A percentile compares a stretch with the other conserved stretches of the same genome.
phyloP scores from a whole-genome alignment of 2,329 filamentous ascomycete genomes.

The Fusarium agapanthi region DNA sequence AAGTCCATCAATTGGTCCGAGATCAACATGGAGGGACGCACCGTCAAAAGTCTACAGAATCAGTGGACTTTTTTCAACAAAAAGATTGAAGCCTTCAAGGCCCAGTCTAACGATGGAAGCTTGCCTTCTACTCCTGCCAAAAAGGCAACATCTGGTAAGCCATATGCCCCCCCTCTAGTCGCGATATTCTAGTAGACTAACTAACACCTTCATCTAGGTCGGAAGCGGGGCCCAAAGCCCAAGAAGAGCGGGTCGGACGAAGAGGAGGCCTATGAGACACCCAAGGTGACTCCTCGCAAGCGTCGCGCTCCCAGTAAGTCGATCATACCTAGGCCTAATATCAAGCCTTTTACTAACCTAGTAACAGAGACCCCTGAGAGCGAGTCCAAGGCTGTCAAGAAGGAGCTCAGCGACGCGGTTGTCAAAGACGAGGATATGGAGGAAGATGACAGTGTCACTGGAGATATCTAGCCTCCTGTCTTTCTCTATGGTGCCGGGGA shows the following conservation, averaged over 20 bases:
- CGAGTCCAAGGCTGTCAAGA: constrained; percentile 29
- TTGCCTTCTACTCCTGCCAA: constrained; percentile 26
- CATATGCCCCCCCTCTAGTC: neutral
- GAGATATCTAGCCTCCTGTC: neutral
- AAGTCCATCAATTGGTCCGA: constrained; percentile 48
- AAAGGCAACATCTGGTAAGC: constrained; percentile 35
- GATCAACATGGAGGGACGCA: constrained; percentile 50
- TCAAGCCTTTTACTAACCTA: neutral
- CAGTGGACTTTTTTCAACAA: constrained; percentile 51
- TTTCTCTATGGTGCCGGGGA: neutral
- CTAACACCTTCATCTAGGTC: constrained; percentile 20
- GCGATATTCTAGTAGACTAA: neutral
- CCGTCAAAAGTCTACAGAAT: constrained; percentile 49
- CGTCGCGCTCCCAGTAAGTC: constrained; percentile 27
- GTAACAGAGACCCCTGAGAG: constrained; percentile 19
- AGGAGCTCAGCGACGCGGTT: constrained; percentile 11
- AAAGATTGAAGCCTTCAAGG: constrained; percentile 48
- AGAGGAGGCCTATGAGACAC: neutral
- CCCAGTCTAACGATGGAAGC: constrained; percentile 8
- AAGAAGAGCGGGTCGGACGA: constrained; percentile 19
- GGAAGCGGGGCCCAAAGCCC: constrained; percentile 28
- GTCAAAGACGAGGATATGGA: constrained; percentile 24
- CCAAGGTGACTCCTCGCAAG: constrained; percentile 30
- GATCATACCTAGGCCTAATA: neutral
- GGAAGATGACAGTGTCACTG: neutral